Evolutionary conservation across 1,139 yeast genomes (phyloP), one percentile per base, ranked within the genome.

Genomic region (Debaryomyces fabryi): DNA sequence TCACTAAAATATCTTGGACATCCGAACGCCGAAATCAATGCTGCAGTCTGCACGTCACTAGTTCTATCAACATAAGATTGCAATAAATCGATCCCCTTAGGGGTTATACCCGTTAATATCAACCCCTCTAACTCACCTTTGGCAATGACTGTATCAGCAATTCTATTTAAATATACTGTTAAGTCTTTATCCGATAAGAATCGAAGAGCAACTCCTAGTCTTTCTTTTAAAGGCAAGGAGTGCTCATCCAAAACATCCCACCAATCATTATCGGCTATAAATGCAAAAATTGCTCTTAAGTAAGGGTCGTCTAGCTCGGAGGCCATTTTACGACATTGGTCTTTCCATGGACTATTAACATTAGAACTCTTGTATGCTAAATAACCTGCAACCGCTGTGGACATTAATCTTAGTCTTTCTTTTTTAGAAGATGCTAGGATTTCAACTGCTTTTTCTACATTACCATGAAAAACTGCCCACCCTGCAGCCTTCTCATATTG

Each of bases 381-480:
- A 62, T 90, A 92, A 0, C 97, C 97, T 0, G 97, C 95, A 33
- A 93, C 89, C 0, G 98, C 98, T 0, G 98, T 87, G 0, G 97
- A 90, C 78, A 93, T 91, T 43, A 93, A 75, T 44, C 88, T 69
- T 42, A 89, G 74, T 45, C 86, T 71, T 57, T 85, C 88, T 48
- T 79, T 81, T 44, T 80, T 79, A 2, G 90, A 80, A 5, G 75
- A 68, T 0, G 83, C 75, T 48, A 93, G 71, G 10, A 90, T 85
- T 30, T 82, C 83, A 8, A 92, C 88, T 0, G 97, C 97, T 49
- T 85, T 78, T 4, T 82, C 79, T 2, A 93, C 88, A 64, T 91
- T 88, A 2, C 96, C 97, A 63, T 90, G 95, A 65, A 93, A 93
- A 0, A 91, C 93, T 0, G 98, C 97, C 96, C 97, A 90, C 0